phyloP scores from a whole-genome alignment of 768 basidiomycete species.

The Leucosporidium creatinivorum region DNA sequence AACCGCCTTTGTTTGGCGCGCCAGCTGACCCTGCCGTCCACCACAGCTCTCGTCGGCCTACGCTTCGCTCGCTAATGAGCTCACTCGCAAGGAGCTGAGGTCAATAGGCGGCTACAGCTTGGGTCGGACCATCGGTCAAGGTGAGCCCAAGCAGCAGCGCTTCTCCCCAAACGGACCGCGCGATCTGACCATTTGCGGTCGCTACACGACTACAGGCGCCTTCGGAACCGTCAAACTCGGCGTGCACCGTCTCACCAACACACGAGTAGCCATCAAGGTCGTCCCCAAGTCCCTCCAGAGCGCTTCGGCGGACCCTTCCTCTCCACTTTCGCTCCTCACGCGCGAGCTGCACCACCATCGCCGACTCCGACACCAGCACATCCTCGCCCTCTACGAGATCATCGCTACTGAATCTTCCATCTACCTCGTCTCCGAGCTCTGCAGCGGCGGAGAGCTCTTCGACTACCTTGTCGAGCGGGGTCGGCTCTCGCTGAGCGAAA shows the following conservation, averaged over 20 bases:
- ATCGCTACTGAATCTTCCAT: constrained; percentile 92
- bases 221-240: constrained; percentile 95
- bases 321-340: constrained; percentile 68
- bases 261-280: constrained; percentile 93
- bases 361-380: constrained; percentile 87
- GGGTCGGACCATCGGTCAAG: constrained; percentile 44
- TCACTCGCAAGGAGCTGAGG: constrained; percentile 41
- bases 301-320: constrained; percentile 14
- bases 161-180: not conserved
- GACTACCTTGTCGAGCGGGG: constrained; percentile 97
- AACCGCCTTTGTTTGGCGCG: no score
- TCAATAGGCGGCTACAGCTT: constrained; percentile 44
- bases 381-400: constrained; percentile 94
- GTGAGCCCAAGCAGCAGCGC: constrained; percentile 26
- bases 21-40: not conserved
- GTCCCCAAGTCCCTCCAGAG: constrained; percentile 66
- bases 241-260: constrained; percentile 82
- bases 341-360: constrained; percentile 98
- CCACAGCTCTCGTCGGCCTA: constrained; percentile 43
- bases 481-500: constrained; percentile 72
- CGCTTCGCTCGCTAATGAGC: constrained; percentile 43
- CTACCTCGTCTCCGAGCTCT: constrained; percentile 96
- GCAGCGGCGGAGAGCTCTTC: constrained; percentile 93
- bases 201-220: constrained; percentile 54
- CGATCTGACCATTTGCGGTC: not conserved